phyloP scores from a whole-genome alignment of 2,329 filamentous ascomycete species.

The Fusarium coicis region DNA sequence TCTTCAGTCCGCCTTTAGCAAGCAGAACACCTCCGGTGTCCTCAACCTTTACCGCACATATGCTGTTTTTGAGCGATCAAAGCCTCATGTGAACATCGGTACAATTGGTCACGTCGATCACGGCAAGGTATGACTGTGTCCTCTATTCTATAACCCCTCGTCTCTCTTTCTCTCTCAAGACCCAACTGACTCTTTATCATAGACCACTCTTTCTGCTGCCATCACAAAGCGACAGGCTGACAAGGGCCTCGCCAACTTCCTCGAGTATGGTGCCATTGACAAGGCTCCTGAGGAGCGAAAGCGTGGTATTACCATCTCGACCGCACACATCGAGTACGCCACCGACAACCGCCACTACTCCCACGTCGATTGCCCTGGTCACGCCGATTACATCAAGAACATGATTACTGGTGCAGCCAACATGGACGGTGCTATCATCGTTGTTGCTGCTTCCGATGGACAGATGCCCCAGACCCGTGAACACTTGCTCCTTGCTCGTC shows the following conservation, averaged over 20 bases:
- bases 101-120: slow-evolving; percentile 99
- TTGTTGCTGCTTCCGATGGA: slow-evolving; percentile 96
- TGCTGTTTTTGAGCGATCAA: slow-evolving; percentile 83
- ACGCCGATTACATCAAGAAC: slow-evolving; percentile 99
- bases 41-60: slow-evolving; percentile 74
- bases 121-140: slow-evolving; percentile 79
- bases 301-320: slow-evolving; percentile 99
- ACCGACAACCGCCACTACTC: slow-evolving; percentile 97
- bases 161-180: slow-evolving; percentile 3
- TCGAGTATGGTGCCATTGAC: slow-evolving; percentile 98
- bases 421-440: slow-evolving; percentile 99
- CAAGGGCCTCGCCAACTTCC: slow-evolving; percentile 92
- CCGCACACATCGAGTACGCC: slow-evolving; percentile 97
- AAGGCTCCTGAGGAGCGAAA: slow-evolving; percentile 99
- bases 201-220: slow-evolving; percentile 98
- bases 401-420: slow-evolving; percentile 99
- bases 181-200: slow-evolving; percentile 31
- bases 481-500: slow-evolving; percentile 95
- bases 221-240: slow-evolving; percentile 98
- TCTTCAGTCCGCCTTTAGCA: slow-evolving; percentile 75
- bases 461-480: slow-evolving; percentile 99
- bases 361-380: slow-evolving; percentile 99
- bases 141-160: neutral
- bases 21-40: slow-evolving; percentile 71
- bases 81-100: slow-evolving; percentile 99